phyloP scores from a whole-genome alignment of 345 rosid genomes.

The Murraya paniculata region DNA sequence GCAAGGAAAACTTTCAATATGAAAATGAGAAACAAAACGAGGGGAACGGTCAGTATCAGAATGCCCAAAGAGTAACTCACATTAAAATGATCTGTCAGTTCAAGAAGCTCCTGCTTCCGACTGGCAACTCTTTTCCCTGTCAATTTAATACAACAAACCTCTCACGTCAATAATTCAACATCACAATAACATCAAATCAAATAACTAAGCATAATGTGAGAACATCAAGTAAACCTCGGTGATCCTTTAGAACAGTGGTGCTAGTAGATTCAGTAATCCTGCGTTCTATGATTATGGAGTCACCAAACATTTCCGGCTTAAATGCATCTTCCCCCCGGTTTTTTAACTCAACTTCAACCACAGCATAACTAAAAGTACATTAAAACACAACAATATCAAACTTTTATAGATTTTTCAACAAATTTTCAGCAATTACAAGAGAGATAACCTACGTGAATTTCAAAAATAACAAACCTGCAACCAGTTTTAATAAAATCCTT shows the following conservation, averaged over 20 bases:
- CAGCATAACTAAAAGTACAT: slow-evolving; percentile 51
- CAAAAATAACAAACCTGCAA: slow-evolving; percentile 61
- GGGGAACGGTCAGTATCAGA: neutral
- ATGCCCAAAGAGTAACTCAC: slow-evolving; percentile 38
- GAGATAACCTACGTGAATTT: neutral
- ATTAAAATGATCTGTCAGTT: slow-evolving; percentile 84
- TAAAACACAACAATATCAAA: neutral
- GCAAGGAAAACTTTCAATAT: neutral
- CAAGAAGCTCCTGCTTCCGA: slow-evolving; percentile 80
- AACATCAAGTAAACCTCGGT: slow-evolving; percentile 45
- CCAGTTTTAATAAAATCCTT: slow-evolving; percentile 89
- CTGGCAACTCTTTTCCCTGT: slow-evolving; percentile 78
- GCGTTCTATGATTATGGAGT: slow-evolving; percentile 68
- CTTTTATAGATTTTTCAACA: neutral
- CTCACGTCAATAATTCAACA: slow-evolving; percentile 5
- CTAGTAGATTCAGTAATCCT: slow-evolving; percentile 63
- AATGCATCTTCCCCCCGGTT: slow-evolving; percentile 82
- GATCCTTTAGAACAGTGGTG: slow-evolving; percentile 63
- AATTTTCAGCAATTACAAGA: neutral
- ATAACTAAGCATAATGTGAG: neutral
- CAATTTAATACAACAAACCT: neutral
- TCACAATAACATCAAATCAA: slow-evolving; percentile 5
- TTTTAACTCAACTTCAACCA: slow-evolving; percentile 71
- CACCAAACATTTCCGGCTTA: slow-evolving; percentile 67
- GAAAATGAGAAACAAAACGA: neutral